These are phyloP conservation scores for Trametes villosa DNA, from an alignment of 768 basidiomycete species.

Conservation along the genomic window DNA sequence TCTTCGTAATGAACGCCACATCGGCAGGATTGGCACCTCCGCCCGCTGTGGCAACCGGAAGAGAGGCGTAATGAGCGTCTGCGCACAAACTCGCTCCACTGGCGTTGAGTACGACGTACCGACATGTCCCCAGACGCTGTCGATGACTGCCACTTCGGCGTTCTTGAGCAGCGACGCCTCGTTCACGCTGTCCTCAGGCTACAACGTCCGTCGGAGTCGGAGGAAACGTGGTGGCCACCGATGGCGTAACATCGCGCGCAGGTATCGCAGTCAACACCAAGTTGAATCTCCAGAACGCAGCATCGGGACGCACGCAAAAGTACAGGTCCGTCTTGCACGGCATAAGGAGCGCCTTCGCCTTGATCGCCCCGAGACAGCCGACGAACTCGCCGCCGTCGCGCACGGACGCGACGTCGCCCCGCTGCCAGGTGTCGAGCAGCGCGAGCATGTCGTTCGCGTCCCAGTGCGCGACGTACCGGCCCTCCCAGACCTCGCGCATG, in stretches of 20 bases:
- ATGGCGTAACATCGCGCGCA: background rate
- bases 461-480: conserved; percentile 45
- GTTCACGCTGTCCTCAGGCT: conserved; percentile 55
- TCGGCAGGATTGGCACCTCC: conserved; percentile 22
- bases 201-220: background rate
- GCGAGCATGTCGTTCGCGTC: conserved; percentile 60
- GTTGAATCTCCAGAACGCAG: background rate
- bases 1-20: conserved; percentile 19
- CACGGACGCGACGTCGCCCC: conserved; percentile 51
- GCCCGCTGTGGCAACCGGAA: conserved; percentile 9
- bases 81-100: no score
- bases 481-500: conserved; percentile 56
- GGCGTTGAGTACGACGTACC: no score
- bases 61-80: background rate
- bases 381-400: conserved; percentile 48
- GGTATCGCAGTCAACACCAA: background rate
- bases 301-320: conserved; percentile 45
- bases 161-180: conserved; percentile 48
- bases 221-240: conserved; percentile 2
- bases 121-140: conserved; percentile 59
- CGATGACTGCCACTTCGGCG: conserved; percentile 50
- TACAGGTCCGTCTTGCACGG: conserved; percentile 61
- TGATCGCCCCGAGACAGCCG: conserved; percentile 46
- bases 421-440: conserved; percentile 54
- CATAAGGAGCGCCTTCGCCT: conserved; percentile 56